phyloP scores from a whole-genome alignment of 2,329 filamentous ascomycete genomes.

The Cladosporium austrohemisphaericum region DNA sequence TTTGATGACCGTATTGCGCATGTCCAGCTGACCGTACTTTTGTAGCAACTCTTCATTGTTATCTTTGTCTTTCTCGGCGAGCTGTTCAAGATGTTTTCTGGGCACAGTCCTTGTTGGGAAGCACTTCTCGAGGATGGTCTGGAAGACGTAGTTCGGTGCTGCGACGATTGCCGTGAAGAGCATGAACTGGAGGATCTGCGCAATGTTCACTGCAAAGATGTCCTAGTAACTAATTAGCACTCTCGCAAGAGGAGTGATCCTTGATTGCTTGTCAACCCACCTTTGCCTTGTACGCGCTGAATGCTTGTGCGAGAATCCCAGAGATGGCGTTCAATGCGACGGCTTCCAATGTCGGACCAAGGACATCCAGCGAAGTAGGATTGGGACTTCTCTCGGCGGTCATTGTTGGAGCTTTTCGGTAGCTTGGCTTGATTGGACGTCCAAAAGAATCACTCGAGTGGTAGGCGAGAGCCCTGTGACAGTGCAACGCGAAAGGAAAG shows the following conservation, averaged over 20 bases:
- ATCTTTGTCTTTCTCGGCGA: not conserved
- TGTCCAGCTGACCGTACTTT: constrained; percentile 39
- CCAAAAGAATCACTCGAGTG: no score
- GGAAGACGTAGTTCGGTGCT: constrained; percentile 7
- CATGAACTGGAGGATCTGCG: constrained; percentile 10
- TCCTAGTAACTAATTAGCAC: not conserved
- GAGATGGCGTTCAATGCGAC: constrained; percentile 4
- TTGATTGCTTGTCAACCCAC: no score
- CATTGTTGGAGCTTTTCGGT: not conserved
- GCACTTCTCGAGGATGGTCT: not conserved
- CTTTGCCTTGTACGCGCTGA: constrained; percentile 3
- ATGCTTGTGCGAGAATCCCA: constrained; percentile 3
- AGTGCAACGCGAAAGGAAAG: no score
- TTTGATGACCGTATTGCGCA: constrained; percentile 64
- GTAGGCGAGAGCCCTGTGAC: no score
- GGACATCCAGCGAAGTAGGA: not conserved
- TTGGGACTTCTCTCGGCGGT: not conserved
- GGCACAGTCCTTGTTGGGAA: constrained; percentile 4
- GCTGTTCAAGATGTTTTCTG: not conserved
- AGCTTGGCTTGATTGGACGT: no score
- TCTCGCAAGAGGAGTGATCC: no score
- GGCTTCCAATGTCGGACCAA: constrained; percentile 6
- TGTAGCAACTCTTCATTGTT: not conserved
- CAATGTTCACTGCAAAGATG: constrained; percentile 1
- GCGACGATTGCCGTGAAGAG: constrained; percentile 9